Percentiles rank a stretch among this genome's conserved stretches.
These are phyloP conservation scores for Aspergillus neotritici DNA, from an alignment of 2,329 filamentous ascomycete genomes.

Conservation along the genomic window DNA sequence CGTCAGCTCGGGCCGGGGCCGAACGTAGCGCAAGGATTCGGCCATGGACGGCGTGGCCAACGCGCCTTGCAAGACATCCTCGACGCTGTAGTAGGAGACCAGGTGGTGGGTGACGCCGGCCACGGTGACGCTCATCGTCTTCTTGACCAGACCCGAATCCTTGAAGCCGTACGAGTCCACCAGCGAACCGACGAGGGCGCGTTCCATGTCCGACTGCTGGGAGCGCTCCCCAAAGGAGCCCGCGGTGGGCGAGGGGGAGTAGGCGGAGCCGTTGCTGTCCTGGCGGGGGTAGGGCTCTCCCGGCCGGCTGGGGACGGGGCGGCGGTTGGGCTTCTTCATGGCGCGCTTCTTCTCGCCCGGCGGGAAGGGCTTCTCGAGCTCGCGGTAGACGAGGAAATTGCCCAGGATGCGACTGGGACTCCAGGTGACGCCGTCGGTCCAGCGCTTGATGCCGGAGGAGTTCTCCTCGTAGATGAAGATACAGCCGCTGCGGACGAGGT, in stretches of 20 bases:
- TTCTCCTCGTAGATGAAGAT: conserved; percentile 91
- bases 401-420: conserved; percentile 80
- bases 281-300: conserved; percentile 50
- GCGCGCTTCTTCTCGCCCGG: conserved; percentile 81
- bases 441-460: conserved; percentile 84
- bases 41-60: conserved; percentile 57
- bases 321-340: conserved; percentile 60
- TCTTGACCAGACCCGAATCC: conserved; percentile 75
- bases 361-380: conserved; percentile 70
- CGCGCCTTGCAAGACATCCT: conserved; percentile 63
- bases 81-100: conserved; percentile 80
- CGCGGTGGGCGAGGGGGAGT: conserved; percentile 36
- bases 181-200: conserved; percentile 69
- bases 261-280: conserved; percentile 33
- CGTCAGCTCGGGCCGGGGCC: conserved; percentile 54
- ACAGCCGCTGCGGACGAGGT: conserved; percentile 75
- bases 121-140: conserved; percentile 78
- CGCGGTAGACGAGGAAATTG: conserved; percentile 80
- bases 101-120: conserved; percentile 74
- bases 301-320: conserved; percentile 42
- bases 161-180: conserved; percentile 91
- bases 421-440: conserved; percentile 90
- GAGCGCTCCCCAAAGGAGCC: conserved; percentile 33
- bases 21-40: conserved; percentile 45
- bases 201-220: conserved; percentile 45